These are phyloP conservation scores for Beauveria bassiana DNA, from an alignment of 2,329 filamentous ascomycete genomes.

Conservation along the genomic window DNA sequence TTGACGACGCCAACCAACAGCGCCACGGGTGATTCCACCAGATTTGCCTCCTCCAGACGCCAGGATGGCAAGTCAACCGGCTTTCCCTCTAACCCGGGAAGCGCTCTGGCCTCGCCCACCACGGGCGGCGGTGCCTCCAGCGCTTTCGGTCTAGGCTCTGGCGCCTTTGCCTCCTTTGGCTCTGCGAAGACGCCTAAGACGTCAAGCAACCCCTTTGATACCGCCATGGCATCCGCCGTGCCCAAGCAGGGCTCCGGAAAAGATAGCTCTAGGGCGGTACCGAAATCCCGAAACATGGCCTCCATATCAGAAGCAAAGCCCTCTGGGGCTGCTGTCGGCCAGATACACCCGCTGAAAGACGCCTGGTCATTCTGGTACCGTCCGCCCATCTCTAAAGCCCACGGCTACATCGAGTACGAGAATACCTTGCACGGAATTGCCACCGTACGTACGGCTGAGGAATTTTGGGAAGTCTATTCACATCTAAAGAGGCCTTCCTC, in stretches of 20 bases:
- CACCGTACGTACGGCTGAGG: slow-evolving; percentile 72
- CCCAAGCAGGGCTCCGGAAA: slow-evolving; percentile 25
- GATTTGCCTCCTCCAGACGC: slow-evolving; percentile 61
- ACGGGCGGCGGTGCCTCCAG: slow-evolving; percentile 59
- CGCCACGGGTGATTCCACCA: slow-evolving; percentile 48
- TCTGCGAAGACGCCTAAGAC: slow-evolving; percentile 83
- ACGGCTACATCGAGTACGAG: slow-evolving; percentile 81
- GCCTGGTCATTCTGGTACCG: slow-evolving; percentile 97
- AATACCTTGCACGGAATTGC: slow-evolving; percentile 89
- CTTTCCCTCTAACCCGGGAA: slow-evolving; percentile 66
- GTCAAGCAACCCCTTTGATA: slow-evolving; percentile 71
- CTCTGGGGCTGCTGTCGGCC: slow-evolving; percentile 30
- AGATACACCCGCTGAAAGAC: slow-evolving; percentile 59
- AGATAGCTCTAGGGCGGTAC: slow-evolving; percentile 23
- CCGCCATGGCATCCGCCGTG: slow-evolving; percentile 46
- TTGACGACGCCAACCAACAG: slow-evolving; percentile 65
- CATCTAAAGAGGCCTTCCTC: slow-evolving; percentile 85
- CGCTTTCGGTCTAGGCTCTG: slow-evolving; percentile 88
- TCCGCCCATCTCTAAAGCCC: slow-evolving; percentile 92
- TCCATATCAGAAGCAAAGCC: slow-evolving; percentile 37
- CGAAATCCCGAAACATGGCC: slow-evolving; percentile 29
- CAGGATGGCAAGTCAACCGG: slow-evolving; percentile 72
- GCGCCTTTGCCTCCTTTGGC: slow-evolving; percentile 86
- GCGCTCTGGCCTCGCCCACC: slow-evolving; percentile 66
- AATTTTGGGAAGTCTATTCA: slow-evolving; percentile 83